phyloP scores from a whole-genome alignment of 352 stramenopile species.

The Globisporangium nodosum region DNA sequence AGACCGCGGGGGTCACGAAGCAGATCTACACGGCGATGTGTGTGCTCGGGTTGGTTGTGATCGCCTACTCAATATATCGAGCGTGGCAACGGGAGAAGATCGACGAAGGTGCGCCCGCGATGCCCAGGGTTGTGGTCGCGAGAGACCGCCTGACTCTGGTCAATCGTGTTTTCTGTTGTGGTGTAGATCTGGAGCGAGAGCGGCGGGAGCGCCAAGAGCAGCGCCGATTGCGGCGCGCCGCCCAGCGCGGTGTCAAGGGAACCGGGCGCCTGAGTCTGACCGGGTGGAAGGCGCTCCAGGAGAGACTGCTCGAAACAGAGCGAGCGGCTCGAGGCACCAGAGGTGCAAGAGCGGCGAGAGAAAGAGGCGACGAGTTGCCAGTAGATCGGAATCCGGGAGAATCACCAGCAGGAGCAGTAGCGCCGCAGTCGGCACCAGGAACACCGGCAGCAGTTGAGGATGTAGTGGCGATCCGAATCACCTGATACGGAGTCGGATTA shows the following conservation, averaged over 20 bases:
- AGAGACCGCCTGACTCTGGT: neutral
- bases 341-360: neutral
- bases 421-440: too few relatives aligned
- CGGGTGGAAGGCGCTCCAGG: conserved; percentile 43
- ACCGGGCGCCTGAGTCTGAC: conserved; percentile 25
- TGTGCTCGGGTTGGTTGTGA: conserved; percentile 1
- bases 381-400: neutral
- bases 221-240: conserved; percentile 2
- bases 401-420: neutral
- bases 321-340: conserved; percentile 1
- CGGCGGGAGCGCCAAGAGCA: conserved; percentile 1
- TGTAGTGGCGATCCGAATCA: too few relatives aligned
- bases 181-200: neutral
- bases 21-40: conserved; percentile 5
- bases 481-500: too few relatives aligned
- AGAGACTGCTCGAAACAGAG: conserved; percentile 30
- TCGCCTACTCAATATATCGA: conserved; percentile 5
- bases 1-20: neutral
- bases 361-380: neutral
- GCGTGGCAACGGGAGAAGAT: conserved; percentile 6
- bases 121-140: neutral
- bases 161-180: neutral
- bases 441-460: too few relatives aligned
- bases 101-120: conserved; percentile 2
- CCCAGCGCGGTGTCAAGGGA: conserved; percentile 13